phyloP scores from a whole-genome alignment of 805 yeast species.

The Zygoascus biomembranicola region DNA sequence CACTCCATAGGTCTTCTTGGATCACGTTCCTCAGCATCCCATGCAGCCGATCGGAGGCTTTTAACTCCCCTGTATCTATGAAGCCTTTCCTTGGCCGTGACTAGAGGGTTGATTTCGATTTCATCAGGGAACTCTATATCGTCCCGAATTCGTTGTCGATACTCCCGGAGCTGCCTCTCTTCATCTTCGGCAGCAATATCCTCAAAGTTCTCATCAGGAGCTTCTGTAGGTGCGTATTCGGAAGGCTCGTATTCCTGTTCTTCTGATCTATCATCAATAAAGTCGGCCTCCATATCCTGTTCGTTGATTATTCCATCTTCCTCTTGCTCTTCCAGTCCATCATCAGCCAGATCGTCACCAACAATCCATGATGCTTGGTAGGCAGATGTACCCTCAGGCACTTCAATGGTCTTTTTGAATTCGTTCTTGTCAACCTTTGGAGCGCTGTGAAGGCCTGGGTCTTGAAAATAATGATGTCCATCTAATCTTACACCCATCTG shows the following conservation, averaged over 20 bases:
- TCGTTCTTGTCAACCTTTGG: constrained; percentile 22
- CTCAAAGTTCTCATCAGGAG: constrained; percentile 46
- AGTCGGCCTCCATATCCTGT: background rate
- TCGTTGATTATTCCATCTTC: background rate
- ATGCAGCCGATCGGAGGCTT: constrained; percentile 65
- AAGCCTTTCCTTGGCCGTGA: constrained; percentile 66
- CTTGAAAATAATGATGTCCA: constrained; percentile 44
- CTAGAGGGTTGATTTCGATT: constrained; percentile 70
- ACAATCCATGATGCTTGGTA: constrained; percentile 69
- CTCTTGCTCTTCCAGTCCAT: constrained; percentile 26
- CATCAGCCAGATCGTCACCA: constrained; percentile 37
- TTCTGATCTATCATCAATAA: constrained; percentile 21
- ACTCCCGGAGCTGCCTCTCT: constrained; percentile 61
- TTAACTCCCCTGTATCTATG: constrained; percentile 80
- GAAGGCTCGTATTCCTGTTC: constrained; percentile 20
- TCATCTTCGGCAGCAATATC: constrained; percentile 80
- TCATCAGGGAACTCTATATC: constrained; percentile 95
- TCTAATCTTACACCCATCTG: constrained; percentile 46
- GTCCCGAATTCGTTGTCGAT: constrained; percentile 63
- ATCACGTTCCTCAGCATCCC: constrained; percentile 86
- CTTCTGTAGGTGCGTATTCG: constrained; percentile 14
- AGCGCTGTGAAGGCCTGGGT: constrained; percentile 14
- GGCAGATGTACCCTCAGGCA: constrained; percentile 67
- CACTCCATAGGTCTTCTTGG: constrained; percentile 69
- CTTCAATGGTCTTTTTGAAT: constrained; percentile 19